These are phyloP conservation scores for Amaranthus palmeri DNA, from an alignment of 148 eudicot species.

Conservation along the genomic window DNA sequence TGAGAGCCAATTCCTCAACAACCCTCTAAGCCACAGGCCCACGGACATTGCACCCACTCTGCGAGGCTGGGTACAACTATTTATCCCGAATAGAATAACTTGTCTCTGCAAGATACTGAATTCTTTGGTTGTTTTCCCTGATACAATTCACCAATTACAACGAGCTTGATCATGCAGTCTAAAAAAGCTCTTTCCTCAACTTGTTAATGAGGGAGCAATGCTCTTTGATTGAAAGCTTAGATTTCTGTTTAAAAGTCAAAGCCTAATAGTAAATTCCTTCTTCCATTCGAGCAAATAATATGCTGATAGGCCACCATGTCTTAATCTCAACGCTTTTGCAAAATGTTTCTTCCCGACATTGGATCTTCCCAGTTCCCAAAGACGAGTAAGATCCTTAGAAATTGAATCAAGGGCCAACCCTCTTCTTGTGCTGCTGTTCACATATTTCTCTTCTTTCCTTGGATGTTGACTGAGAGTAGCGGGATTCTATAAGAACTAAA, in stretches of 20 bases:
- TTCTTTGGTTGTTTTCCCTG: slow-evolving; percentile 91
- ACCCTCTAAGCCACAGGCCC: slow-evolving; percentile 76
- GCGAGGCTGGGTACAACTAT: slow-evolving; percentile 97
- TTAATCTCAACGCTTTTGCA: slow-evolving; percentile 74
- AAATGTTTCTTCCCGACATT: slow-evolving; percentile 95
- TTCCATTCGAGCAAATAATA: slow-evolving; percentile 98
- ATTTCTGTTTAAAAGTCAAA: slow-evolving; percentile 80
- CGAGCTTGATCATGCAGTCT: slow-evolving; percentile 88
- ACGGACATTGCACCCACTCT: slow-evolving; percentile 92
- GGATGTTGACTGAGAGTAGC: slow-evolving; percentile 47
- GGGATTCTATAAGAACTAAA: slow-evolving; percentile 80
- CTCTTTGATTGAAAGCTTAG: slow-evolving; percentile 84
- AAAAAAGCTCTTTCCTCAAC: slow-evolving; percentile 70
- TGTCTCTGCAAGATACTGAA: slow-evolving; percentile 92
- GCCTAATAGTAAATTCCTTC: slow-evolving; percentile 87
- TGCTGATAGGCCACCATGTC: slow-evolving; percentile 82
- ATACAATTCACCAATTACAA: slow-evolving; percentile 96
- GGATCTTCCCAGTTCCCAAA: slow-evolving; percentile 84
- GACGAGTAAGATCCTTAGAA: slow-evolving; percentile 91
- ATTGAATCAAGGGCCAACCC: slow-evolving; percentile 64
- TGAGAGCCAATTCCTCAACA: slow-evolving; percentile 96
- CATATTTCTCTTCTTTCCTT: slow-evolving; percentile 92
- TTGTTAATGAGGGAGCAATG: slow-evolving; percentile 84
- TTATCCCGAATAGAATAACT: slow-evolving; percentile 81
- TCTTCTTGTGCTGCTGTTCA: slow-evolving; percentile 75